Conservation (phyloP, 1,139 yeast genomes). For the Yamadazyma taylorii region DNA sequence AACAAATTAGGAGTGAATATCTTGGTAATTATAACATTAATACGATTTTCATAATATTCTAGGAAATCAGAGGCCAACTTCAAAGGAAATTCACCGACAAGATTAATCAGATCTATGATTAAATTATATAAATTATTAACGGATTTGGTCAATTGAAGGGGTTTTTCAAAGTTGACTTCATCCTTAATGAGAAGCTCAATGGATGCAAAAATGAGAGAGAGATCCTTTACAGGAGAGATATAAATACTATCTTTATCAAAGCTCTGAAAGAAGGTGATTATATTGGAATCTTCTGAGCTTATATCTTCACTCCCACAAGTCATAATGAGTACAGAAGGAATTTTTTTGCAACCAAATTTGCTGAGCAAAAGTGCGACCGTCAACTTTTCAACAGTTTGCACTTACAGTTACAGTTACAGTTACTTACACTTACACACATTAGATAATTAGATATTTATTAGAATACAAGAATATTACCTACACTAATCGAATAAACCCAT, state of each 20-base stretch:
- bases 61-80: conserved; percentile 10
- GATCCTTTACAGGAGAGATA: conserved; percentile 14
- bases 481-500: conserved; percentile 68
- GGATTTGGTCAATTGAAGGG: background rate
- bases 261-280: conserved; percentile 13
- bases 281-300: conserved; percentile 17
- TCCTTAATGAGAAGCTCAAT: conserved; percentile 17
- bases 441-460: conserved; percentile 7
- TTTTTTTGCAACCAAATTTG: background rate
- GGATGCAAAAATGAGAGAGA: conserved; percentile 20
- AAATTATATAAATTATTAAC: conserved; percentile 13
- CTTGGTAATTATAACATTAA: conserved; percentile 5
- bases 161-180: conserved; percentile 5
- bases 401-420: too few species aligned
- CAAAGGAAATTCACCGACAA: conserved; percentile 9
- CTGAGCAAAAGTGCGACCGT: too few species aligned
- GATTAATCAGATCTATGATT: conserved; percentile 12
- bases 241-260: conserved; percentile 8
- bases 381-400: too few species aligned
- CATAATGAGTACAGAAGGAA: conserved; percentile 1
- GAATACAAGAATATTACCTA: conserved; percentile 11
- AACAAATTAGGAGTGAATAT: conserved; percentile 10
- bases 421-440: too few species aligned
- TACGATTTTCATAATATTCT: conserved; percentile 10
- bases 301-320: conserved; percentile 3